Evolutionary conservation across 2,329 filamentous ascomycete genomes (phyloP).

Genomic region (Hypomyces perniciosus): DNA sequence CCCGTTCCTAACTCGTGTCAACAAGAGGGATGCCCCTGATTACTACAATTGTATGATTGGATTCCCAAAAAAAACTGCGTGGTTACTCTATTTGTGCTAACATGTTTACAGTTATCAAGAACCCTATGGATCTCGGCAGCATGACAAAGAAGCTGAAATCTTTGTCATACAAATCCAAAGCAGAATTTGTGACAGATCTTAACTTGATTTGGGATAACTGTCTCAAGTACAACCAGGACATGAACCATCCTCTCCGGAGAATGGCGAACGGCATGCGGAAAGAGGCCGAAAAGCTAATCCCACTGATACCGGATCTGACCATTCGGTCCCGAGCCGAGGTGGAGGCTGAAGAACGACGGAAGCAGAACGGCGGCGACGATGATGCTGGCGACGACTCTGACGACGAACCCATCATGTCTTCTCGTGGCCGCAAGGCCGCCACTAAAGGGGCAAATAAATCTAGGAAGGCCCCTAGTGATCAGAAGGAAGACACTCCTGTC

Average conservation of each 20-base stretch:
- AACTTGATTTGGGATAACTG: slow-evolving; percentile 98
- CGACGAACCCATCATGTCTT: slow-evolving; percentile 97
- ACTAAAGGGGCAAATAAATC: slow-evolving; percentile 74
- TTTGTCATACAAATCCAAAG: slow-evolving; percentile 76
- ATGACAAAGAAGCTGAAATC: slow-evolving; percentile 98
- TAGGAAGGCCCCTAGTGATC: slow-evolving; percentile 66
- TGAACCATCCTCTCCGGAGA: slow-evolving; percentile 78
- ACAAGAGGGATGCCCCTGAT: slow-evolving; percentile 94
- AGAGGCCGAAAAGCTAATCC: slow-evolving; percentile 93
- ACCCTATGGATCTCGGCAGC: slow-evolving; percentile 93
- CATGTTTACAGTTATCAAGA: slow-evolving; percentile 67
- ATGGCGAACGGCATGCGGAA: slow-evolving; percentile 96
- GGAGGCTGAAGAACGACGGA: slow-evolving; percentile 77
- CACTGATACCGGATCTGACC: slow-evolving; percentile 85
- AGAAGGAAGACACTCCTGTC: slow-evolving; percentile 72
- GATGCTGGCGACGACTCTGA: slow-evolving; percentile 88
- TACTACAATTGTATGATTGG: slow-evolving; percentile 76
- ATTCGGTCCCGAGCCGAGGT: slow-evolving; percentile 91
- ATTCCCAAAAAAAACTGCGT: background rate
- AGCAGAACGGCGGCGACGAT: slow-evolving; percentile 78
- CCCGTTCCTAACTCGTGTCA: slow-evolving; percentile 90
- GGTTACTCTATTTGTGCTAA: slow-evolving; percentile 17
- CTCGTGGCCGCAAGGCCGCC: slow-evolving; percentile 75
- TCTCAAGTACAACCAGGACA: slow-evolving; percentile 88
- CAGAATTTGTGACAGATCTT: slow-evolving; percentile 88